Evolutionary conservation across 192 early-diverging fungal genomes (phyloP).

Genomic region (Podila horticola): DNA sequence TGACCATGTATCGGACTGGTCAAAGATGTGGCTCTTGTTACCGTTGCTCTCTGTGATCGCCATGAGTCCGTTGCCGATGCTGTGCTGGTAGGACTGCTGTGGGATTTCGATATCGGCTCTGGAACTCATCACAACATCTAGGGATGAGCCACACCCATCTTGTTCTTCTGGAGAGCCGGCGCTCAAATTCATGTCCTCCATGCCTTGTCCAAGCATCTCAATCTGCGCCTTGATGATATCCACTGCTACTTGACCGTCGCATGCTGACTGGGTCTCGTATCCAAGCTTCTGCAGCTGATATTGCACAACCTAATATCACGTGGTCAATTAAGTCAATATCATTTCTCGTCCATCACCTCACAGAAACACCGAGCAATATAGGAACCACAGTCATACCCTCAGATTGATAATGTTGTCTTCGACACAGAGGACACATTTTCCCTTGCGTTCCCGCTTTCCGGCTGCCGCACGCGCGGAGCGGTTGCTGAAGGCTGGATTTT

Average conservation of each 20-base stretch:
- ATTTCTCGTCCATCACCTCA: no score
- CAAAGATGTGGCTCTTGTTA: constrained; percentile 29
- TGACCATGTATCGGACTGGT: constrained; percentile 8
- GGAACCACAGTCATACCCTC: constrained; percentile 20
- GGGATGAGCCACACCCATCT: background rate
- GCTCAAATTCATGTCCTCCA: background rate
- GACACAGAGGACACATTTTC: constrained; percentile 33
- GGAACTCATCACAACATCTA: no score
- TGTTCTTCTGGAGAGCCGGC: background rate
- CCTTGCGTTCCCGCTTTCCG: constrained; percentile 29
- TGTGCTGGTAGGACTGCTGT: constrained; percentile 1
- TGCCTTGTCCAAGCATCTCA: constrained; percentile 5
- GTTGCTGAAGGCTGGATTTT: constrained; percentile 30
- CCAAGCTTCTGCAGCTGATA: constrained; percentile 64
- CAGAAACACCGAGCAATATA: background rate
- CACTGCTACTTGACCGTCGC: constrained; percentile 68
- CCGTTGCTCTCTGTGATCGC: constrained; percentile 15
- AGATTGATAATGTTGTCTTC: constrained; percentile 70
- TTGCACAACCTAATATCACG: constrained; percentile 56
- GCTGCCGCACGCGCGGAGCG: constrained; percentile 24
- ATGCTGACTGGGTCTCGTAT: constrained; percentile 56
- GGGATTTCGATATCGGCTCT: no score
- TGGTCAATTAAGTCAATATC: background rate
- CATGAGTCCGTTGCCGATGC: constrained; percentile 5
- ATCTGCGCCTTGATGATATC: constrained; percentile 49